Conservation (phyloP, 306 rosid genomes). For the Fagus sylvatica region DNA sequence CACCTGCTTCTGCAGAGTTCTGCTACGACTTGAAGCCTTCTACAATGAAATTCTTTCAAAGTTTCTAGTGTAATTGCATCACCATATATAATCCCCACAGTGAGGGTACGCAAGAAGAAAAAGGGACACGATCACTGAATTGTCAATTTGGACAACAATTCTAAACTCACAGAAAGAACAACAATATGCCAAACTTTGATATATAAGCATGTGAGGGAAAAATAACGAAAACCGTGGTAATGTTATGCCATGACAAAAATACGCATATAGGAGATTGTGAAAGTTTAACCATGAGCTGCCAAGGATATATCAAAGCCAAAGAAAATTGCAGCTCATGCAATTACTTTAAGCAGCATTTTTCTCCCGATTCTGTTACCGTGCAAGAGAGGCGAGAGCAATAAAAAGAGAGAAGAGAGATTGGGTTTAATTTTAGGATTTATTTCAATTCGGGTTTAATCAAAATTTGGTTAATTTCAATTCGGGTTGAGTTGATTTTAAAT, state of each 20-base stretch:
- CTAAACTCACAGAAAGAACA: constrained; percentile 10
- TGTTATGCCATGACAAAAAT: neutral
- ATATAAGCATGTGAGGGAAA: neutral
- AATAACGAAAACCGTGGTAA: neutral
- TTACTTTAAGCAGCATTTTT: neutral
- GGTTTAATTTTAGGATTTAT: too few relatives aligned
- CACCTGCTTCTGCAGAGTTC: constrained; percentile 52
- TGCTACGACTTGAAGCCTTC: constrained; percentile 61
- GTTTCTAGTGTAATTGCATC: constrained; percentile 37
- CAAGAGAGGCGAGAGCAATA: too few relatives aligned
- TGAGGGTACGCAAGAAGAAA: constrained; percentile 13
- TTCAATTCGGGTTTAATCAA: too few relatives aligned
- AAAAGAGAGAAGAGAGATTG: too few relatives aligned
- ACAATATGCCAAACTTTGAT: neutral
- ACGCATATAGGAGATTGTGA: neutral
- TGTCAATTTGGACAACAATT: neutral
- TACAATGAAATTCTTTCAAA: constrained; percentile 53
- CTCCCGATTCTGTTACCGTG: too few relatives aligned
- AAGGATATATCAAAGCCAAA: constrained; percentile 6
- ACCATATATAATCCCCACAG: constrained; percentile 49
- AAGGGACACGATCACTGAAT: constrained; percentile 7
- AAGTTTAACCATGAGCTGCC: neutral
- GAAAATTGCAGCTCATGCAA: constrained; percentile 12
- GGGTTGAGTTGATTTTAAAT: too few relatives aligned
- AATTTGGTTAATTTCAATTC: too few relatives aligned